A percentile compares a stretch with the other conserved stretches of the same genome.
Evolutionary conservation across 1,284 basidiomycete species (phyloP).

Genomic region (Marasmius oreades): DNA sequence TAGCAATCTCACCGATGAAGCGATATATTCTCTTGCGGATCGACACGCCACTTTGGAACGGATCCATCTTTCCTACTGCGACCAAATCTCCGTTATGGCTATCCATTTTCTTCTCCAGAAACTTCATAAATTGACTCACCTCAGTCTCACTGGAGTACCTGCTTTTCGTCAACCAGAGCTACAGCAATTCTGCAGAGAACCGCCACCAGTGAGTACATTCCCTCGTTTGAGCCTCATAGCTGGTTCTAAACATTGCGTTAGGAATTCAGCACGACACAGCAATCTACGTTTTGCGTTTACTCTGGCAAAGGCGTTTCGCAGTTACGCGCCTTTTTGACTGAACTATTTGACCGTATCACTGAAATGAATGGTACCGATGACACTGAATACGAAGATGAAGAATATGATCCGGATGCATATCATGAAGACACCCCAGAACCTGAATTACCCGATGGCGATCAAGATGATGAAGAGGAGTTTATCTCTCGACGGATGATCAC

Average conservation of each 20-base stretch:
- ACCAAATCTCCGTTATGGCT: constrained; percentile 90
- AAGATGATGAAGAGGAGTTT: constrained; percentile 34
- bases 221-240: constrained; percentile 4
- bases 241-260: constrained; percentile 27
- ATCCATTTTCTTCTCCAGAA: constrained; percentile 89
- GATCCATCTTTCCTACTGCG: constrained; percentile 97
- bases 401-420: constrained; percentile 48
- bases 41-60: constrained; percentile 85
- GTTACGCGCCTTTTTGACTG: constrained; percentile 76
- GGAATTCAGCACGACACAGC: constrained; percentile 92
- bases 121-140: constrained; percentile 86
- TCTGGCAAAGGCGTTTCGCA: constrained; percentile 89
- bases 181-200: constrained; percentile 87
- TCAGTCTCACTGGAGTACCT: constrained; percentile 94
- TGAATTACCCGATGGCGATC: constrained; percentile 40
- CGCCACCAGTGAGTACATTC: constrained; percentile 68
- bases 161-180: constrained; percentile 85
- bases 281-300: constrained; percentile 95
- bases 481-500: constrained; percentile 21
- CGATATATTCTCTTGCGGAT: constrained; percentile 84
- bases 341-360: constrained; percentile 68
- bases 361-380: constrained; percentile 69
- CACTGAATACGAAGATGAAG: constrained; percentile 71
- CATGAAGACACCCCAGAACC: constrained; percentile 47
- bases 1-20: constrained; percentile 89